Conservation (phyloP, 2,329 filamentous ascomycete species). For the Madurella mycetomatis region DNA sequence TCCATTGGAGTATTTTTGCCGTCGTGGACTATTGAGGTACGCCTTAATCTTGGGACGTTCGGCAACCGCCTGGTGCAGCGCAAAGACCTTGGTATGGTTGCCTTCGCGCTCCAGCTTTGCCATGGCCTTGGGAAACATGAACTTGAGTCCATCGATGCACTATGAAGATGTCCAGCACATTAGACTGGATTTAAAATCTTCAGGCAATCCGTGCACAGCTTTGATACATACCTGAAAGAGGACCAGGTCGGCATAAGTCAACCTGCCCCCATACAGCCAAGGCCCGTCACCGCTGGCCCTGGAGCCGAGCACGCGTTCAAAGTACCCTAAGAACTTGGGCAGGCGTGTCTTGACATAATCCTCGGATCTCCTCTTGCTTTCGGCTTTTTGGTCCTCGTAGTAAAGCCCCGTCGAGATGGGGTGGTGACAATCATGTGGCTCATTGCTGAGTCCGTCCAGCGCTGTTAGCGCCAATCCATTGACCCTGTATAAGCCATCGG, state of each 20-base stretch:
- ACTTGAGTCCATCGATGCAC: conserved; percentile 55
- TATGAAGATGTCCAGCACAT: conserved; percentile 21
- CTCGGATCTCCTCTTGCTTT: conserved; percentile 53
- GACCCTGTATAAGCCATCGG: conserved; percentile 50
- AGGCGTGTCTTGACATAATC: conserved; percentile 59
- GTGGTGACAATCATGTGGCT: conserved; percentile 73
- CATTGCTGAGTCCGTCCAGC: conserved; percentile 65
- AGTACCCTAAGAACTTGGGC: conserved; percentile 69
- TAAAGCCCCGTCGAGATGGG: conserved; percentile 56
- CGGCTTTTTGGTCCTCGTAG: conserved; percentile 73
- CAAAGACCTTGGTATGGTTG: conserved; percentile 59
- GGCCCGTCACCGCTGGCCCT: conserved; percentile 54
- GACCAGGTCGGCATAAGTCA: conserved; percentile 71
- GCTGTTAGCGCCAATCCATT: conserved; percentile 64
- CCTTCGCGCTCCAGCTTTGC: conserved; percentile 48
- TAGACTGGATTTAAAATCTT: neutral
- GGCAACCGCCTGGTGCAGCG: conserved; percentile 59
- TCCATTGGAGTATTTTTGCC: conserved; percentile 58
- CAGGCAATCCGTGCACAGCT: no score
- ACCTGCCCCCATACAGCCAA: conserved; percentile 59
- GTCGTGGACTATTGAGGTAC: conserved; percentile 63
- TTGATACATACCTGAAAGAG: conserved; percentile 58
- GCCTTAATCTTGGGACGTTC: conserved; percentile 59
- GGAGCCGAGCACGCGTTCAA: conserved; percentile 59
- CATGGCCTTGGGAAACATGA: conserved; percentile 67